Evolutionary conservation across 2,329 filamentous ascomycete species (phyloP), one percentile per base, ranked within the genome.

Genomic region (Aspergillus fumigatiaffinis): DNA sequence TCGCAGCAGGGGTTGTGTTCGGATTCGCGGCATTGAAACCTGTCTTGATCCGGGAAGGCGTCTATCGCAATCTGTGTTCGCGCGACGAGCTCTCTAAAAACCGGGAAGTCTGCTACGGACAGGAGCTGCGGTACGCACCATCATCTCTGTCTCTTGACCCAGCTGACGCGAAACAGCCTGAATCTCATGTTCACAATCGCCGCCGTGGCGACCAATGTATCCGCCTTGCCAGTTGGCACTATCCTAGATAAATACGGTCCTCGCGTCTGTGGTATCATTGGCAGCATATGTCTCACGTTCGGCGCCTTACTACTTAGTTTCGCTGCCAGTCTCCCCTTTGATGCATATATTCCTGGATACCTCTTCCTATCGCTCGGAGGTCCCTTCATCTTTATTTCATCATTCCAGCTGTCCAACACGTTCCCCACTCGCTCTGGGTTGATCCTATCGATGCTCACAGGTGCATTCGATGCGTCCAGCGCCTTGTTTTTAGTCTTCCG

Each of bases 121-220:
- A 87, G 66, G 82, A 84, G 63, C 71, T 85, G 54, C 71, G 79
- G 77, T 80, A 68, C n/a, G 66, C 3, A 14, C 46, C 29, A 12
- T 50, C 20, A 38, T 26, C 8, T 23, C 26, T 50, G 12, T 5
- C 26, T 17, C 50, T 58, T 65, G 53, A 67, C 35, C 17, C 20
- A 28, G 29, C 52, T 57, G 41, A 58, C 53, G 48, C 14, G 20
- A 5, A n/a, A 14, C 52, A 81, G 80, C 58, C 82, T 96, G 56
- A 96, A 96, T 72, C 79, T 96, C 63, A 96, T 96, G 90, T 96
- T 96, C 79, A 95, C 91, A 5, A 83, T 92, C 44, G 92, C 92
- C 12, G 92, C 91, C 14, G 91, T 96, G 9, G 89, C 85, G 6
- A 95, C 92, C 42, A 96, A 96, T 67, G 88, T 96, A 12, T 90